phyloP scores from a whole-genome alignment of 306 rosid species.

The Sicyos edulis region DNA sequence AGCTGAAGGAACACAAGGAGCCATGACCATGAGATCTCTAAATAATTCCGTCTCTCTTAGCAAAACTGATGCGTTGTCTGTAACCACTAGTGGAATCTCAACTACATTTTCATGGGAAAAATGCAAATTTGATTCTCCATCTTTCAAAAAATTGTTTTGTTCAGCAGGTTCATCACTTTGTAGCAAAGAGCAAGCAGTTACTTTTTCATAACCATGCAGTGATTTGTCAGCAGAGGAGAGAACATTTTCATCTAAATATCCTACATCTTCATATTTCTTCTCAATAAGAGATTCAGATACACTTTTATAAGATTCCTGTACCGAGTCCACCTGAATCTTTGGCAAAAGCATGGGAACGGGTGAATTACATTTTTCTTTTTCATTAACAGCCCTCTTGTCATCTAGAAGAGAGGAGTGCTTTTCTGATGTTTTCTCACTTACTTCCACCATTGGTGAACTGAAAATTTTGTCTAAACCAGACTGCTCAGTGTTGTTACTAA shows the following conservation, averaged over 20 bases:
- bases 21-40: slow-evolving; percentile 28
- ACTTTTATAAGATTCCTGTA: slow-evolving; percentile 17
- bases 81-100: slow-evolving; percentile 29
- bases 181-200: too few relatives aligned
- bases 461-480: slow-evolving; percentile 25
- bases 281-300: too few relatives aligned
- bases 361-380: slow-evolving; percentile 29
- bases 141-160: neutral
- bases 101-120: slow-evolving; percentile 25
- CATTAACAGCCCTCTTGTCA: slow-evolving; percentile 23
- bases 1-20: slow-evolving; percentile 30
- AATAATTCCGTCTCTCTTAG: slow-evolving; percentile 23
- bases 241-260: too few relatives aligned
- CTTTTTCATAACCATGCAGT: too few relatives aligned
- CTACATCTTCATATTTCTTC: too few relatives aligned
- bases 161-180: too few relatives aligned
- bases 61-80: slow-evolving; percentile 12
- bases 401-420: slow-evolving; percentile 23
- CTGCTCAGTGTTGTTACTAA: slow-evolving; percentile 30
- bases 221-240: too few relatives aligned
- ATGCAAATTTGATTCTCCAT: slow-evolving; percentile 21
- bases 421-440: slow-evolving; percentile 25
- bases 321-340: slow-evolving; percentile 27
- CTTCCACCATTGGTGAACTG: slow-evolving; percentile 29
- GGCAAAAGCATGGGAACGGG: slow-evolving; percentile 21